Conservation (phyloP, 2,329 filamentous ascomycete genomes). For the Sporothrix schenckii region DNA sequence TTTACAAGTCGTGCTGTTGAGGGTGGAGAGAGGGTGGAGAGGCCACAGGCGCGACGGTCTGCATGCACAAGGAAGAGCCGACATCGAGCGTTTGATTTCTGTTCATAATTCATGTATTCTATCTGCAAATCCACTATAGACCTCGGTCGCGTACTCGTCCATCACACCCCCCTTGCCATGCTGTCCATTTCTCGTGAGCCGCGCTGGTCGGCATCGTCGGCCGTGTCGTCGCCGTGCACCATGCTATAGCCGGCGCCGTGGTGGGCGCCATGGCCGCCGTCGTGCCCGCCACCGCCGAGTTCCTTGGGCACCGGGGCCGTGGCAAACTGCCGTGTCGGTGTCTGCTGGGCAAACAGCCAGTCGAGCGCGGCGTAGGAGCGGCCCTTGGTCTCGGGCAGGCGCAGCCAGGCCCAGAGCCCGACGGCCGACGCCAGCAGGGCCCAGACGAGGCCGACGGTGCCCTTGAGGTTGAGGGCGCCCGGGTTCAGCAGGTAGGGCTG, state of each 20-base stretch:
- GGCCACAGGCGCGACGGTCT: not conserved
- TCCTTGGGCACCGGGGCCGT: not conserved
- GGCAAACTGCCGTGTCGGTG: slow-evolving; percentile 45
- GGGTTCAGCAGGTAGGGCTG: slow-evolving; percentile 48
- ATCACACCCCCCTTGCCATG: no score
- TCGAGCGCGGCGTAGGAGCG: slow-evolving; percentile 60
- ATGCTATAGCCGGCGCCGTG: not conserved
- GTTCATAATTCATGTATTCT: no score
- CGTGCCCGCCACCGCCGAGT: not conserved
- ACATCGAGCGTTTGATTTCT: no score
- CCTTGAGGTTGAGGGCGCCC: slow-evolving; percentile 51
- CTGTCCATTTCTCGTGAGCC: no score
- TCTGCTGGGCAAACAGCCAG: slow-evolving; percentile 53
- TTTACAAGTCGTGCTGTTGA: slow-evolving; percentile 37
- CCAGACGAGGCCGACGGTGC: slow-evolving; percentile 54
- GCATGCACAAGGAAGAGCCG: no score
- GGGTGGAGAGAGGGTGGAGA: no score
- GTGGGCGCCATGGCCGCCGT: not conserved
- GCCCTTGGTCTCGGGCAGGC: slow-evolving; percentile 53
- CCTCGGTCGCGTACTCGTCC: no score
- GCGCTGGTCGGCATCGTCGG: not conserved
- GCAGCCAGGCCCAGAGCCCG: slow-evolving; percentile 55
- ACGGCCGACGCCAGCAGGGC: slow-evolving; percentile 50
- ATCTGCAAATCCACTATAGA: no score
- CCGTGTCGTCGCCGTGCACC: not conserved